phyloP scores from a whole-genome alignment of 768 basidiomycete genomes.

The Gymnopilus dilepis region DNA sequence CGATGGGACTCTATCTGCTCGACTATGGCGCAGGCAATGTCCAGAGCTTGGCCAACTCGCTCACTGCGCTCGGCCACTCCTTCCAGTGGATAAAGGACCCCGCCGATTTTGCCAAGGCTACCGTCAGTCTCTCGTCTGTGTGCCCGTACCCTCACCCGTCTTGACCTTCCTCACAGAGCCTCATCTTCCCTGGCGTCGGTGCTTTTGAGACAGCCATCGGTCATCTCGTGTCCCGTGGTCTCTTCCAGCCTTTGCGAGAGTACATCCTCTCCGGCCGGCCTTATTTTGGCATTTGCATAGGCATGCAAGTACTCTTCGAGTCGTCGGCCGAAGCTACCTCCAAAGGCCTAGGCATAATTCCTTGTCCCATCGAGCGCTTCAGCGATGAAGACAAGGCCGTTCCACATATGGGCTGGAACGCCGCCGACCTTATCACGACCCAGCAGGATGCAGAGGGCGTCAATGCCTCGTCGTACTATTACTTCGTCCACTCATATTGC shows the following conservation, averaged over 20 bases:
- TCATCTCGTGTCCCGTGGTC: slow-evolving; percentile 72
- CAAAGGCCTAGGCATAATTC: slow-evolving; percentile 84
- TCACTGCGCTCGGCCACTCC: slow-evolving; percentile 79
- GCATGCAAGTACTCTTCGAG: slow-evolving; percentile 94
- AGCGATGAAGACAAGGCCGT: slow-evolving; percentile 78
- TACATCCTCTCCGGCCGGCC: slow-evolving; percentile 90
- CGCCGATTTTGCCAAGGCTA: slow-evolving; percentile 84
- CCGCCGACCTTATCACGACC: slow-evolving; percentile 60
- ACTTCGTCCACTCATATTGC: slow-evolving; percentile 97
- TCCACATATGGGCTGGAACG: slow-evolving; percentile 99
- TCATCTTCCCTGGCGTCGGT: slow-evolving; percentile 97
- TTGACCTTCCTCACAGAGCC: slow-evolving; percentile 59
- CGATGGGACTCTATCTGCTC: slow-evolving; percentile 77
- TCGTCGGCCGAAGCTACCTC: slow-evolving; percentile 81
- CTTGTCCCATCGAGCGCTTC: slow-evolving; percentile 81
- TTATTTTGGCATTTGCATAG: slow-evolving; percentile 98
- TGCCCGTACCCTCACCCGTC: slow-evolving; percentile 12
- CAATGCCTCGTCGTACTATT: slow-evolving; percentile 73
- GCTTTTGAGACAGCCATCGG: slow-evolving; percentile 88
- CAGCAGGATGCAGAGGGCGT: slow-evolving; percentile 49
- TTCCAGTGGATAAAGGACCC: slow-evolving; percentile 89
- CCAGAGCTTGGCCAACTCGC: slow-evolving; percentile 90
- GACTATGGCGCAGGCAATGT: slow-evolving; percentile 98
- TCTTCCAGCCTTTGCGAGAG: slow-evolving; percentile 77
- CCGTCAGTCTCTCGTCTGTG: slow-evolving; percentile 61